These are phyloP conservation scores for Telopea speciosissima DNA, from an alignment of 177 flowering plant species.

Conservation along the genomic window DNA sequence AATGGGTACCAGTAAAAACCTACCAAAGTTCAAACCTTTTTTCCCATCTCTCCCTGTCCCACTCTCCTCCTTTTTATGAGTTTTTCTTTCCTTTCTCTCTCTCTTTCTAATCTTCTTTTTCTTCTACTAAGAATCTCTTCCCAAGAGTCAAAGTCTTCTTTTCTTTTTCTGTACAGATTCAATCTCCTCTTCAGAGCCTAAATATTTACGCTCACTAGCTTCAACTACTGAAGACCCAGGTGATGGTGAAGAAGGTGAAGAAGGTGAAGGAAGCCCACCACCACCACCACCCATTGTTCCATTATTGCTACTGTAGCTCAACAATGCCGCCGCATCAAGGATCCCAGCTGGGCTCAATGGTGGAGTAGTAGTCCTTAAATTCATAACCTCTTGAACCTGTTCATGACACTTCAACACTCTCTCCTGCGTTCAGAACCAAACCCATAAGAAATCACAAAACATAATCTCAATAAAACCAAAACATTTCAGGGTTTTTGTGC, in stretches of 20 bases:
- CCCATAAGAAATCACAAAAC: not conserved
- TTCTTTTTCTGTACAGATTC: not conserved
- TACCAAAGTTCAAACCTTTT: no score
- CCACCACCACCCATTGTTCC: not conserved
- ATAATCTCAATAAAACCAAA: not conserved
- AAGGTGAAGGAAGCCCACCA: not conserved
- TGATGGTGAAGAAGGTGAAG: no score
- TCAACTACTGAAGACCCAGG: not conserved
- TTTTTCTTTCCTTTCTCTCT: not conserved
- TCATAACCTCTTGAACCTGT: not conserved
- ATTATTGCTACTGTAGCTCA: not conserved
- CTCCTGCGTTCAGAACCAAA: not conserved
- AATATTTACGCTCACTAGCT: not conserved
- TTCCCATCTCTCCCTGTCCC: not conserved
- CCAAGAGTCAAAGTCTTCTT: not conserved
- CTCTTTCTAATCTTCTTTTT: not conserved
- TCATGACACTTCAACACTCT: slow-evolving; percentile 2
- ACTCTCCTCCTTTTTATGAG: not conserved
- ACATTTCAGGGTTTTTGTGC: not conserved
- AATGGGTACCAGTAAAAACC: no score
- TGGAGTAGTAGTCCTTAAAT: not conserved
- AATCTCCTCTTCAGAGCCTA: not conserved
- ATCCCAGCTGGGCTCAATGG: slow-evolving; percentile 2
- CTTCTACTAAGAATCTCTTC: not conserved
- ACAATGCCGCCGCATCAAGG: not conserved